These are phyloP conservation scores for Sphenostylis stenocarpa DNA, from an alignment of 306 rosid species.

Conservation along the genomic window DNA sequence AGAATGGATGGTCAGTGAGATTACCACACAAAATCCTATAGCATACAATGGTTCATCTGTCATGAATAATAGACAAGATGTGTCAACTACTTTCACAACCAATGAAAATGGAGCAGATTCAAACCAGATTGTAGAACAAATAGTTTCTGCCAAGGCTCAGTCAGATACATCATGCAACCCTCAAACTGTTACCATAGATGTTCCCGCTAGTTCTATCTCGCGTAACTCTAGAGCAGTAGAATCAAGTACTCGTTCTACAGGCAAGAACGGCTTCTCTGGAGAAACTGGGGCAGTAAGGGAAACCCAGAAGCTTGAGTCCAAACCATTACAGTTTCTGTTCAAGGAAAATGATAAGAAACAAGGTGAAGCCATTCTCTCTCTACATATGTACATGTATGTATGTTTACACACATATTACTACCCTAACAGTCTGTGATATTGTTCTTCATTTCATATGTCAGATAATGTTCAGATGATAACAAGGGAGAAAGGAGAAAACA, in stretches of 20 bases:
- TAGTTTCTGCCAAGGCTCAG: constrained; percentile 34
- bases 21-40: constrained; percentile 28
- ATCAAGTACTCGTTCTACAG: constrained; percentile 36
- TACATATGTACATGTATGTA: neutral
- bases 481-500: constrained; percentile 36
- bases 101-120: constrained; percentile 33
- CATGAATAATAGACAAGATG: constrained; percentile 33
- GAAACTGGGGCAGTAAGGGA: constrained; percentile 37
- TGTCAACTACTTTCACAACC: constrained; percentile 29
- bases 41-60: constrained; percentile 31
- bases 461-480: constrained; percentile 36
- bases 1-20: constrained; percentile 36
- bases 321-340: constrained; percentile 40
- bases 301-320: constrained; percentile 41
- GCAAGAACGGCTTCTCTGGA: constrained; percentile 24
- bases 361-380: constrained; percentile 44
- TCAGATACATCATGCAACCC: constrained; percentile 34
- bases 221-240: constrained; percentile 25
- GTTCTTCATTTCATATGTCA: constrained; percentile 29
- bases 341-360: constrained; percentile 38
- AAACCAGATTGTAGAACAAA: constrained; percentile 20
- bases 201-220: constrained; percentile 22
- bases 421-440: constrained; percentile 8
- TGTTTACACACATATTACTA: neutral
- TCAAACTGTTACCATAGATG: constrained; percentile 28